Conservation (phyloP, 169 alveolate species). For the Plasmodium fragile region DNA sequence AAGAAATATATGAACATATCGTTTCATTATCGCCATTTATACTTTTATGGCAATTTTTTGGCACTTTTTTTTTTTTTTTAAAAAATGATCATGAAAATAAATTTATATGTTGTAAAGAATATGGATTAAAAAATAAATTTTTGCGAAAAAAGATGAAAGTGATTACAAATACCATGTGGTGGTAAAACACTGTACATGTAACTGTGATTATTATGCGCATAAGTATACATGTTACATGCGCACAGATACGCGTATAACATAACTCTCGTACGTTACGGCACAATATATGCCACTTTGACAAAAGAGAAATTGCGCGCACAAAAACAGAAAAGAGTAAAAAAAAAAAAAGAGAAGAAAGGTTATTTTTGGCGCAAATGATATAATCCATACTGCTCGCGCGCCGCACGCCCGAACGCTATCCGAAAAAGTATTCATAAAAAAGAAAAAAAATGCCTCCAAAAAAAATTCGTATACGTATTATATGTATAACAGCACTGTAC, state of each 20-base stretch:
- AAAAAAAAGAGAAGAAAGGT: not conserved
- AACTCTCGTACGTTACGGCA: not conserved
- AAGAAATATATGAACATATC: not conserved
- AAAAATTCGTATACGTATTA: not conserved
- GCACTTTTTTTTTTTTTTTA: not conserved
- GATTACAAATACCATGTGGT: not conserved
- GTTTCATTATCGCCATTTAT: not conserved
- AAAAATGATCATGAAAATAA: not conserved
- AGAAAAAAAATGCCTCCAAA: not conserved
- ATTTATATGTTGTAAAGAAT: not conserved
- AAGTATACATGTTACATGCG: not conserved
- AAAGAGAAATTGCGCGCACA: not conserved
- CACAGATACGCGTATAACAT: not conserved
- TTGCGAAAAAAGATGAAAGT: not conserved
- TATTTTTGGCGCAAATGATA: not conserved
- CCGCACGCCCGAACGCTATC: slow-evolving; percentile 1
- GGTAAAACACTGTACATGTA: not conserved
- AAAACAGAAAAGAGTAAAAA: not conserved
- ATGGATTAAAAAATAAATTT: not conserved
- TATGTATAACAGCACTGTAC: not conserved
- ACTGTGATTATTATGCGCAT: not conserved
- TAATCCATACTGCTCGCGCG: not conserved
- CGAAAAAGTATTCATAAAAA: not conserved
- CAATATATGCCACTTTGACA: not conserved
- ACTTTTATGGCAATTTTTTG: not conserved